Percentiles rank a stretch among this genome's conserved stretches.
These are phyloP conservation scores for Colletotrichum echinochloae DNA, from an alignment of 2,329 filamentous ascomycete species.

Conservation along the genomic window DNA sequence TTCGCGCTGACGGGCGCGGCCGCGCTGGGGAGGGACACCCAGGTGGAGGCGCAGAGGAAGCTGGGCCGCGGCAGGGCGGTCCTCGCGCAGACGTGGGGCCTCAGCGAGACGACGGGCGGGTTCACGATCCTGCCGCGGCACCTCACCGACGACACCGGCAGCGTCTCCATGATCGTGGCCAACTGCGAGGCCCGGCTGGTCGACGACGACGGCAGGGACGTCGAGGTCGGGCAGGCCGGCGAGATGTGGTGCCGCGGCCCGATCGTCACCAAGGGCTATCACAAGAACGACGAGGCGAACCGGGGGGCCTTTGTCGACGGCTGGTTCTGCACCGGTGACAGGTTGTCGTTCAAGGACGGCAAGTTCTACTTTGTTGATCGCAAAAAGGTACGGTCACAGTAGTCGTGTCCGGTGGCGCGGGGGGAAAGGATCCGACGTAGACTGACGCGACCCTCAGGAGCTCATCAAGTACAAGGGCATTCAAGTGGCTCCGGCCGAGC, in stretches of 20 bases:
- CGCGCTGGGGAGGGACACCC: slow-evolving; percentile 66
- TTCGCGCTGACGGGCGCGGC: slow-evolving; percentile 66
- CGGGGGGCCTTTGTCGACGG: slow-evolving; percentile 65
- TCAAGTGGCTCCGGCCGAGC: slow-evolving; percentile 75
- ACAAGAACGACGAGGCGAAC: slow-evolving; percentile 76
- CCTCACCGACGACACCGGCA: slow-evolving; percentile 58
- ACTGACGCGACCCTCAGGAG: slow-evolving; percentile 59
- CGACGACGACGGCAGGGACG: slow-evolving; percentile 55
- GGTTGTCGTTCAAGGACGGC: slow-evolving; percentile 76
- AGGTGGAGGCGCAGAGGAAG: slow-evolving; percentile 62
- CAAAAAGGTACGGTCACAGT: slow-evolving; percentile 66
- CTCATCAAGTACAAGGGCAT: slow-evolving; percentile 72
- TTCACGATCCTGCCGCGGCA: slow-evolving; percentile 59
- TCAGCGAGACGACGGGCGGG: slow-evolving; percentile 66
- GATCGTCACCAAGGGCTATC: slow-evolving; percentile 78
- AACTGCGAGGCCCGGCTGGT: slow-evolving; percentile 53
- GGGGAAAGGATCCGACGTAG: neutral
- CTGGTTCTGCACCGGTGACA: slow-evolving; percentile 86
- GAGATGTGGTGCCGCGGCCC: slow-evolving; percentile 78
- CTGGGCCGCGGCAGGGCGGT: slow-evolving; percentile 55
- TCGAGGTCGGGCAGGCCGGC: slow-evolving; percentile 58
- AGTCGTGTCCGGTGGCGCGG: neutral
- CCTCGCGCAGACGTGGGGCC: slow-evolving; percentile 67
- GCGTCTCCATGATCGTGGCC: slow-evolving; percentile 56
- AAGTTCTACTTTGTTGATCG: slow-evolving; percentile 85